Base-by-base conservation (phyloP, 371 early-diverging fungal species). In the Syncephalastrum contaminatum region DNA sequence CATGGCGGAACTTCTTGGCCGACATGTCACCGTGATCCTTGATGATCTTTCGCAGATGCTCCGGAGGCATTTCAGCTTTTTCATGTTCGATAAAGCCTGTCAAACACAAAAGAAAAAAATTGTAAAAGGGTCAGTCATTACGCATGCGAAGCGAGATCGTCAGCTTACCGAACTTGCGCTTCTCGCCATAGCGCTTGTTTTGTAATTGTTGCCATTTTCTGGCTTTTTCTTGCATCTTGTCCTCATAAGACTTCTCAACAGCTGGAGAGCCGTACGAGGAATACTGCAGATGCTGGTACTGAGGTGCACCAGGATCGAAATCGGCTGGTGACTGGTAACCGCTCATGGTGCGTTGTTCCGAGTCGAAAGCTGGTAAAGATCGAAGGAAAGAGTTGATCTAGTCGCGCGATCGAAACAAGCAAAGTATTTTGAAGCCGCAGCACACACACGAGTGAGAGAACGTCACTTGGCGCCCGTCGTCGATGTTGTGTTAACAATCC, bases 1-100 rank as follows among this genome's bases (percentile, higher is more conserved):
- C 98, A 58, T 95, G 92, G 48, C 94, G 75, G 66, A 89, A 99
- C 73, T 97, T 97, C 69, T 93, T 92, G 52, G 88, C 88, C n/a
- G 95, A 90, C 98, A 98, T 96, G 81, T 99, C 99, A 58, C 97
- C 98, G 67, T 96, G 97, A 70, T 97, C 97, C 66, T 93, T 95
- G 70, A 98, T 93, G 70, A 98, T 94, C 71, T 94, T 92, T 52
- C 94, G 85, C 63, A 97, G 78, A 79, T 98, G 98, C 64, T 99
- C 99, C 36, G 96, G 94, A 30, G 99, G 99, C 97, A 99, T 95
- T 54, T 92, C 85, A 45, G 86, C 92, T 72, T 97, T 97, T 56
- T 86, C 84, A 43, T 86, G 86, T 54, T 85, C 83, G 57, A 86
- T 79, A 50, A 84, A 83, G 25, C 88, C 80, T 79, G 56, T 47